A percentile compares a stretch with the other conserved stretches of the same genome.
These are phyloP conservation scores for Austroboletus novae-zelandiae DNA, from an alignment of 1,284 basidiomycete genomes.

Conservation along the genomic window DNA sequence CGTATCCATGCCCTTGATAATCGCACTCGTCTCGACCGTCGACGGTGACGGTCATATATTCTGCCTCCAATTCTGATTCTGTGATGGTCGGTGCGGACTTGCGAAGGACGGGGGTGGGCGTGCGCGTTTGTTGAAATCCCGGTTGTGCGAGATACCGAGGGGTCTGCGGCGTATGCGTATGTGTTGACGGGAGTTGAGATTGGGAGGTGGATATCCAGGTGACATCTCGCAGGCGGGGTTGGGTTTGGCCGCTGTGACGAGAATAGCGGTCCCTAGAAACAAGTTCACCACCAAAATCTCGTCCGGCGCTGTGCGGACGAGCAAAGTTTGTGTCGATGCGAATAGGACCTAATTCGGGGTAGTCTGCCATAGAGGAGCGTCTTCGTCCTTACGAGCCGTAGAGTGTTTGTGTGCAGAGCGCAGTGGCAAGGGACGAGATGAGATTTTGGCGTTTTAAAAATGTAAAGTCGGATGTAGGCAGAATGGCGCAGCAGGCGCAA, in stretches of 20 bases:
- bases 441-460: neutral
- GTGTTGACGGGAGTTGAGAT: conserved; percentile 29
- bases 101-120: conserved; percentile 28
- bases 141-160: conserved; percentile 22
- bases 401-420: neutral
- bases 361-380: conserved; percentile 22
- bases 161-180: conserved; percentile 32
- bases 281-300: conserved; percentile 28
- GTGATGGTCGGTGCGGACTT: conserved; percentile 33
- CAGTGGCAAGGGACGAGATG: conserved; percentile 2
- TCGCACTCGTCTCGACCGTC: conserved; percentile 25
- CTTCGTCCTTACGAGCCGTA: neutral
- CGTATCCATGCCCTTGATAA: conserved; percentile 21
- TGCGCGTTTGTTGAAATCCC: conserved; percentile 23
- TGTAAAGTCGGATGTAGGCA: conserved; percentile 2
- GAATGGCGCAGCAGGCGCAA: conserved; percentile 25
- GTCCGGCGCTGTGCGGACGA: conserved; percentile 25
- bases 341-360: conserved; percentile 21
- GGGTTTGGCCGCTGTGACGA: conserved; percentile 26
- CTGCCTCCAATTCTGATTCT: conserved; percentile 32
- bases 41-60: conserved; percentile 35
- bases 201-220: conserved; percentile 31
- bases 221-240: conserved; percentile 27
- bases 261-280: conserved; percentile 29
- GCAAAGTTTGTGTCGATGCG: conserved; percentile 31